These are phyloP conservation scores for Botrytis deweyae DNA, from an alignment of 2,329 filamentous ascomycete genomes.

Conservation along the genomic window DNA sequence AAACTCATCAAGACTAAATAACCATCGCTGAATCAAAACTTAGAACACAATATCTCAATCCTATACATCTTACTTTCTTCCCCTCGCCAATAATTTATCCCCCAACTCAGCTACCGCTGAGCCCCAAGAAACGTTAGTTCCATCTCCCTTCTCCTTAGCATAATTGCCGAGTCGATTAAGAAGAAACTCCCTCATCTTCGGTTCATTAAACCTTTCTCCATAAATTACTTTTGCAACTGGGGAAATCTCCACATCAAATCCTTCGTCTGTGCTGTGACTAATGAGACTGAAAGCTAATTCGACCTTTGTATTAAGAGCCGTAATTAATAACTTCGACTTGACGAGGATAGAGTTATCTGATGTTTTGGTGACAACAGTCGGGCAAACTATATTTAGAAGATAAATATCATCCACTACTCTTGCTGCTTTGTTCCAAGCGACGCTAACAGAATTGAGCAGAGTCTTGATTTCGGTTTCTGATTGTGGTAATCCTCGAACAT, in stretches of 20 bases:
- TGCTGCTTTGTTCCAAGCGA: slow-evolving; percentile 65
- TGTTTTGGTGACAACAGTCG: slow-evolving; percentile 61
- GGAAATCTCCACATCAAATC: slow-evolving; percentile 54
- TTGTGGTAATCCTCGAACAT: slow-evolving; percentile 62
- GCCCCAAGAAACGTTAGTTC: slow-evolving; percentile 50
- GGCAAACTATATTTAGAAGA: slow-evolving; percentile 61
- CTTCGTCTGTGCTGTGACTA: slow-evolving; percentile 46
- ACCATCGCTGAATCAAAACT: background rate
- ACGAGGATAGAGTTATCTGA: slow-evolving; percentile 65
- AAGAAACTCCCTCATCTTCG: slow-evolving; percentile 73
- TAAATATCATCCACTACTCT: slow-evolving; percentile 60
- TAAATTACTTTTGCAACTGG: slow-evolving; percentile 66
- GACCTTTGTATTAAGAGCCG: slow-evolving; percentile 66
- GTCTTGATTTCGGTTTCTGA: slow-evolving; percentile 54
- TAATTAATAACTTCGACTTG: slow-evolving; percentile 61
- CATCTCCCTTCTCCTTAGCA: slow-evolving; percentile 34
- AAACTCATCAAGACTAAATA: background rate
- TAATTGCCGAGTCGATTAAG: slow-evolving; percentile 49
- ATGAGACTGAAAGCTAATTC: slow-evolving; percentile 59
- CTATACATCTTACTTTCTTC: slow-evolving; percentile 46
- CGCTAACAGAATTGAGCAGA: slow-evolving; percentile 59
- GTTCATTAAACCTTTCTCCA: slow-evolving; percentile 73
- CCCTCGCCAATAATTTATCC: slow-evolving; percentile 54
- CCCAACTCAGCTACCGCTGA: slow-evolving; percentile 56
- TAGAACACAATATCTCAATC: background rate